Percentiles rank a stretch among this genome's conserved stretches.
Evolutionary conservation across 345 rosid genomes (phyloP).

Genomic region (Gossypium anomalum): DNA sequence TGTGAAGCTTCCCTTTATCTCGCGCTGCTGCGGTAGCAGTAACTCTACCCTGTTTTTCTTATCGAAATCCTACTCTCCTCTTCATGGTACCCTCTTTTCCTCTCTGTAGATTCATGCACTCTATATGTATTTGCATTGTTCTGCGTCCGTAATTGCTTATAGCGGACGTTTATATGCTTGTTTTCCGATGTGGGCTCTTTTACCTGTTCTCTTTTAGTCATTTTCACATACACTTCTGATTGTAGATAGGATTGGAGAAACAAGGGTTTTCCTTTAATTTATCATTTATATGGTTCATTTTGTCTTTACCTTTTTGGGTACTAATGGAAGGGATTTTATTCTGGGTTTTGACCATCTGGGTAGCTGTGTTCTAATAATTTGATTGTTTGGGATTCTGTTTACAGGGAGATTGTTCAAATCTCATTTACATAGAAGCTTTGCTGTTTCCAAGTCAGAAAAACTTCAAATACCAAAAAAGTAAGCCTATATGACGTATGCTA

Average conservation of each 20-base stretch:
- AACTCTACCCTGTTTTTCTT: slow-evolving; percentile 26
- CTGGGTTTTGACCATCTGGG: not conserved
- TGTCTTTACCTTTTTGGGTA: not conserved
- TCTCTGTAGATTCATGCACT: not conserved
- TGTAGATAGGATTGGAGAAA: not conserved
- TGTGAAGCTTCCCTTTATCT: slow-evolving; percentile 36
- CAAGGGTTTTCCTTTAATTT: not conserved
- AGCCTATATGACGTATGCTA: not conserved
- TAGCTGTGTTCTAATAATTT: slow-evolving; percentile 13
- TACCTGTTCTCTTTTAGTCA: slow-evolving; percentile 11
- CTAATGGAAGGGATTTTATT: not conserved
- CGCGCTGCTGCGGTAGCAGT: slow-evolving; percentile 23
- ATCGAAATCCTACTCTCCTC: slow-evolving; percentile 30
- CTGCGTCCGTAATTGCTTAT: not conserved
- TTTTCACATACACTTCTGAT: slow-evolving; percentile 29
- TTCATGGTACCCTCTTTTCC: slow-evolving; percentile 28
- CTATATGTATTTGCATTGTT: not conserved
- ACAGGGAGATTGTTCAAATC: slow-evolving; percentile 43
- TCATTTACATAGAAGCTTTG: slow-evolving; percentile 39
- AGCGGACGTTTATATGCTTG: not conserved
- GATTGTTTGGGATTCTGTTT: not conserved
- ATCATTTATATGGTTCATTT: not conserved
- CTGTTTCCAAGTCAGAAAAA: slow-evolving; percentile 48
- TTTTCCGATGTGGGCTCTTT: not conserved
- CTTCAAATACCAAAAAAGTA: slow-evolving; percentile 54